These are phyloP conservation scores for Pseudocercospora vitis DNA, from an alignment of 2,329 filamentous ascomycete genomes.

Conservation along the genomic window DNA sequence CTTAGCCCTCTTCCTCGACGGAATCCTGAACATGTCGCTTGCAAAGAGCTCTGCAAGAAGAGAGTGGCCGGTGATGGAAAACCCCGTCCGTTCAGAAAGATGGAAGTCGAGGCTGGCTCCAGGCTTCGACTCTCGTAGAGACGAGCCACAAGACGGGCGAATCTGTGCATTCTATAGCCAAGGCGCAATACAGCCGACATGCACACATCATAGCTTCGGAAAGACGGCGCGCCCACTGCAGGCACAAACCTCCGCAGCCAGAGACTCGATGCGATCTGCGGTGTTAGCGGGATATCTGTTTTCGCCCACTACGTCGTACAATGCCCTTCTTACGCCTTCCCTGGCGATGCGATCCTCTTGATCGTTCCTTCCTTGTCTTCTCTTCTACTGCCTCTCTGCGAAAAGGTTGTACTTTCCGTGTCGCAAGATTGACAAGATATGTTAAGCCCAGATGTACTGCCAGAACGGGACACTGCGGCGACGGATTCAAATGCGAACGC, in stretches of 20 bases:
- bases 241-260: constrained; percentile 6
- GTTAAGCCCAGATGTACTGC: neutral
- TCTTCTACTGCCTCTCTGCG: no score
- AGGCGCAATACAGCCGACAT: neutral
- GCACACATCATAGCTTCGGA: neutral
- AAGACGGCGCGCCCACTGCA: constrained; percentile 7
- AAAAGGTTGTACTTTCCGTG: neutral
- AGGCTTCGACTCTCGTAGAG: no score
- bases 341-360: no score
- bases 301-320: neutral
- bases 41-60: no score
- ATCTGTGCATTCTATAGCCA: no score
- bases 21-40: no score
- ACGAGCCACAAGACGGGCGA: no score
- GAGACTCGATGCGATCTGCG: constrained; percentile 11
- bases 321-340: neutral
- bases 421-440: neutral
- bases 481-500: no score
- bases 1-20: neutral
- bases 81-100: no score
- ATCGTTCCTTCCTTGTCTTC: neutral
- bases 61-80: no score
- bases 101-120: no score
- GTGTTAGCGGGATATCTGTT: no score
- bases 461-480: neutral